phyloP scores from a whole-genome alignment of 495 filamentous ascomycete genomes.

The Podospora bellae-mahoneyi region DNA sequence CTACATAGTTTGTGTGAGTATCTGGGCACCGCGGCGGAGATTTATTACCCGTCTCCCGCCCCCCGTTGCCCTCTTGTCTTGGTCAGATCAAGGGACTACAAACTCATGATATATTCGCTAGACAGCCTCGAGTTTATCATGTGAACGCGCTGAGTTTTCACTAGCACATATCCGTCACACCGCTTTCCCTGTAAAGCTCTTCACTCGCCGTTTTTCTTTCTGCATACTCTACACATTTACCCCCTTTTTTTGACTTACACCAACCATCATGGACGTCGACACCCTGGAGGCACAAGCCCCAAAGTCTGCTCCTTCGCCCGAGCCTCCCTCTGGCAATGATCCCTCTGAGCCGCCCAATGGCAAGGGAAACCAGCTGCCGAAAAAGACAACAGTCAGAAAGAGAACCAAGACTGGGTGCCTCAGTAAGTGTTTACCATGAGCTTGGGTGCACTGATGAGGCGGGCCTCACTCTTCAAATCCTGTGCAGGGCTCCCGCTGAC shows the following conservation, averaged over 20 bases:
- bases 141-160: background rate
- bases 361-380: conserved; percentile 29
- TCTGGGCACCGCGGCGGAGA: conserved; percentile 8
- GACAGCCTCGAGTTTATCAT: conserved; percentile 6
- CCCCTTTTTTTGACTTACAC: background rate
- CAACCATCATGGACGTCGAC: background rate
- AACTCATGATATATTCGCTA: background rate
- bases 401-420: conserved; percentile 96
- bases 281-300: conserved; percentile 3
- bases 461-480: background rate
- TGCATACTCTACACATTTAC: background rate
- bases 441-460: background rate
- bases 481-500: background rate
- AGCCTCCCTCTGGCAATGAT: conserved; percentile 11
- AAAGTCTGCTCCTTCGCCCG: conserved; percentile 18
- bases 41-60: conserved; percentile 9
- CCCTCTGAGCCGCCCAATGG: conserved; percentile 27
- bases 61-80: conserved; percentile 10
- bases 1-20: background rate
- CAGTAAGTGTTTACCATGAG: conserved; percentile 55
- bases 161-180: background rate
- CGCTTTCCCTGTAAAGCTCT: background rate
- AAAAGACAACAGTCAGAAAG: conserved; percentile 54
- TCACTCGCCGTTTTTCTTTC: background rate
- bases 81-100: background rate